A percentile compares a stretch with the other conserved stretches of the same genome.
Evolutionary conservation across 2,329 filamentous ascomycete genomes (phyloP).

Genomic region (Aureobasidium namibiae): DNA sequence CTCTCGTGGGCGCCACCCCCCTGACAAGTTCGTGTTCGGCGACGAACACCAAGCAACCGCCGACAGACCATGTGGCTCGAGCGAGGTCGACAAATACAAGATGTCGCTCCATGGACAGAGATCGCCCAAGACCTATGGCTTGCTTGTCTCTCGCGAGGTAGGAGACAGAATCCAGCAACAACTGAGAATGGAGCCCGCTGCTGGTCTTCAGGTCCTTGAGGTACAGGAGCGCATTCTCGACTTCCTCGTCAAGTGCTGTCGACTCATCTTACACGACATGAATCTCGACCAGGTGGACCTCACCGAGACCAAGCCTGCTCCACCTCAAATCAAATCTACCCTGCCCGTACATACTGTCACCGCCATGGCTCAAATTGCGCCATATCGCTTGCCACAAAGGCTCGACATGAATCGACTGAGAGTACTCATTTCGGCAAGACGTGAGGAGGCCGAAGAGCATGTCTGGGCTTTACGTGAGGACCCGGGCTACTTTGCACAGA

Average conservation of each 20-base stretch:
- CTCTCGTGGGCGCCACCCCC: conserved; percentile 40
- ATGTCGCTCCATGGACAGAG: conserved; percentile 20
- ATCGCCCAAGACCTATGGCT: conserved; percentile 24
- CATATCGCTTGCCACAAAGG: conserved; percentile 42
- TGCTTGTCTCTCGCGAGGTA: conserved; percentile 33
- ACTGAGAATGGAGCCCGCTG: not conserved
- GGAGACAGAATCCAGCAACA: conserved; percentile 21
- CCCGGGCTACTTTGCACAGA: conserved; percentile 46
- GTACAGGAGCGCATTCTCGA: conserved; percentile 40
- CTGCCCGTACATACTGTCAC: conserved; percentile 13
- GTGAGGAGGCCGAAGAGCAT: conserved; percentile 43
- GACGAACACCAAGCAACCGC: conserved; percentile 31
- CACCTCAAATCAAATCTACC: not conserved
- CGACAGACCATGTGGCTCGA: not conserved
- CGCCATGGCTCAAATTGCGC: conserved; percentile 37
- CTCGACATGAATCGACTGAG: conserved; percentile 41
- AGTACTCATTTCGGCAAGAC: conserved; percentile 36
- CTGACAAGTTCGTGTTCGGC: conserved; percentile 38
- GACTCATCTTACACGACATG: conserved; percentile 46
- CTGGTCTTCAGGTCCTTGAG: conserved; percentile 40
- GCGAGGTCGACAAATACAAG: conserved; percentile 17
- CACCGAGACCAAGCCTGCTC: conserved; percentile 16
- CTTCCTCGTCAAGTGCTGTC: conserved; percentile 44
- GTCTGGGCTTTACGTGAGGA: conserved; percentile 51
- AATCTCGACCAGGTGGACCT: conserved; percentile 13